These are phyloP conservation scores for Rutstroemia sydowiana DNA, from an alignment of 2,329 filamentous ascomycete genomes.

Conservation along the genomic window DNA sequence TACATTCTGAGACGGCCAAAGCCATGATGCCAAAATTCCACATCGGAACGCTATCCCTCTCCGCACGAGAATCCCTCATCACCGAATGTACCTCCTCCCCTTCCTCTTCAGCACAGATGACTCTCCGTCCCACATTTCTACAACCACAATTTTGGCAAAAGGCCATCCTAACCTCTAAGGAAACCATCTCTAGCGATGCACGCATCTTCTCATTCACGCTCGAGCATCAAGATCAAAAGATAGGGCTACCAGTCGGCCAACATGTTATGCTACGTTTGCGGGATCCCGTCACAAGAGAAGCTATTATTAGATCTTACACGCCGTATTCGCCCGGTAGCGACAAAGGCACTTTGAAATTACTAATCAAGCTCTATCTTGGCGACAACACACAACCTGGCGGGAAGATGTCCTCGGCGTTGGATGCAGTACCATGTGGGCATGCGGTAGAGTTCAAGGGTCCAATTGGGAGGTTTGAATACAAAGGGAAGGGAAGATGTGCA, in stretches of 20 bases:
- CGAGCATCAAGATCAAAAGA: constrained; percentile 58
- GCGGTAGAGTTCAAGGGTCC: constrained; percentile 82
- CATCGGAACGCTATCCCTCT: constrained; percentile 66
- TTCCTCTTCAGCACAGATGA: constrained; percentile 34
- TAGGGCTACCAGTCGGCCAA: constrained; percentile 78
- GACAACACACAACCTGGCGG: constrained; percentile 54
- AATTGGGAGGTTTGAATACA: constrained; percentile 77
- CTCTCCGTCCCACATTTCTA: constrained; percentile 58
- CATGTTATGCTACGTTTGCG: constrained; percentile 78
- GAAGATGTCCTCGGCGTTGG: constrained; percentile 74
- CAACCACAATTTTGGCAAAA: constrained; percentile 67
- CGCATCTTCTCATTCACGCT: constrained; percentile 76
- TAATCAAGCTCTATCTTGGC: constrained; percentile 77
- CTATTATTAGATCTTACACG: constrained; percentile 81
- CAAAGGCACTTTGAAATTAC: constrained; percentile 60
- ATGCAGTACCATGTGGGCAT: constrained; percentile 63
- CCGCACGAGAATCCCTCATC: constrained; percentile 36
- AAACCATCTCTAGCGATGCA: constrained; percentile 66
- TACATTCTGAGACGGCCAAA: constrained; percentile 91
- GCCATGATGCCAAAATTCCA: constrained; percentile 83
- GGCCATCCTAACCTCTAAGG: constrained; percentile 61
- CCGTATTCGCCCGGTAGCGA: constrained; percentile 62
- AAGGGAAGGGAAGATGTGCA: constrained; percentile 55
- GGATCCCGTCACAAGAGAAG: constrained; percentile 61
- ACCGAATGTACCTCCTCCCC: constrained; percentile 27